Conservation (phyloP, 2,329 filamentous ascomycete species). For the Paraphaeosphaeria sporulosa region DNA sequence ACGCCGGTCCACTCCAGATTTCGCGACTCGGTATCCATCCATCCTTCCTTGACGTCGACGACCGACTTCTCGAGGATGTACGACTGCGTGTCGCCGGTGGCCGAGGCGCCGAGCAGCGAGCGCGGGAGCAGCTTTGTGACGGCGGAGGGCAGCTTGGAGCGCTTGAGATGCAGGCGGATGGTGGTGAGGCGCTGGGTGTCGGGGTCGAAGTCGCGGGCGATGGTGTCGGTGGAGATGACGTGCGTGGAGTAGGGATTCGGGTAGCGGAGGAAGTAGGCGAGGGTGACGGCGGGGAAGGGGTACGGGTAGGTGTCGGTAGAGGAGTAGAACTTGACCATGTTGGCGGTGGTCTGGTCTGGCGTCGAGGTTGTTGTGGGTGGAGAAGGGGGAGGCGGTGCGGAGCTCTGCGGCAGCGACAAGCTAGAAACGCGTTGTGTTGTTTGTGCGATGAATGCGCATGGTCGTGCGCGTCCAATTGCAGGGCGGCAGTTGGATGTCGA, state of each 20-base stretch:
- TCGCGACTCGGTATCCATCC: constrained; percentile 82
- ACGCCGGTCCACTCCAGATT: constrained; percentile 86
- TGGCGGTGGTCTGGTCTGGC: not conserved
- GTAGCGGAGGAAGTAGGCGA: constrained; percentile 90
- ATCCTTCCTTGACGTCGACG: constrained; percentile 79
- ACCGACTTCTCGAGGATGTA: constrained; percentile 83
- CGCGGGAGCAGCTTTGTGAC: constrained; percentile 78
- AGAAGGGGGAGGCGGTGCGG: constrained; percentile 8
- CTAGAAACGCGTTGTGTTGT: constrained; percentile 33
- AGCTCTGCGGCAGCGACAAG: constrained; percentile 17
- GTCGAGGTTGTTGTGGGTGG: constrained; percentile 10
- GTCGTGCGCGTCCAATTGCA: constrained; percentile 36
- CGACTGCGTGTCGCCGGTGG: constrained; percentile 71
- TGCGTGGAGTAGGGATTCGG: constrained; percentile 85
- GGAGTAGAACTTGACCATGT: constrained; percentile 62
- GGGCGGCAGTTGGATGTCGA: constrained; percentile 27
- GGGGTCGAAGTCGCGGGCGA: constrained; percentile 75
- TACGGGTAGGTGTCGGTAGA: constrained; percentile 76
- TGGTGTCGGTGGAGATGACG: constrained; percentile 84
- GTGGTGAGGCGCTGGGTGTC: constrained; percentile 78
- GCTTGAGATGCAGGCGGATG: constrained; percentile 81
- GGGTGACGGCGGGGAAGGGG: constrained; percentile 83
- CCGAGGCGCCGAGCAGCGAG: constrained; percentile 67
- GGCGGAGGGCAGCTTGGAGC: constrained; percentile 76
- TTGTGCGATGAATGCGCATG: constrained; percentile 35